Conservation (phyloP, 768 basidiomycete genomes). For the Mycena olivaceomarginata region DNA sequence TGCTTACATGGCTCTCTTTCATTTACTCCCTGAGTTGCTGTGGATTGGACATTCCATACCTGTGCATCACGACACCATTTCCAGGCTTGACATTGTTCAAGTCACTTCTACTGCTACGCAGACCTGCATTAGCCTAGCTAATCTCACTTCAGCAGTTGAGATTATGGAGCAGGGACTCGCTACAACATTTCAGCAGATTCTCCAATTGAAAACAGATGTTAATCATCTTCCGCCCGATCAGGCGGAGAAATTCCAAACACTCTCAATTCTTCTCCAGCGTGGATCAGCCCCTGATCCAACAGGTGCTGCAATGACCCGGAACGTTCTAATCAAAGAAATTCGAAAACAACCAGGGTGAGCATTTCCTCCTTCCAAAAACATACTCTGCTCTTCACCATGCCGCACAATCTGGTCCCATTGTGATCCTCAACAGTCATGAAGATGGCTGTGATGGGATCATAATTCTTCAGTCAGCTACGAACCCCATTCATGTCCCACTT, state of each 20-base stretch:
- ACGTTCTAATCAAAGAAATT: background rate
- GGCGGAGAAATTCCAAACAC: background rate
- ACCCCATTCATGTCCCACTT: background rate
- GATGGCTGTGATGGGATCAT: background rate
- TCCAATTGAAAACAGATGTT: background rate
- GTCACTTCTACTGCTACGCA: background rate
- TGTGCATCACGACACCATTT: background rate
- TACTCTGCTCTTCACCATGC: background rate
- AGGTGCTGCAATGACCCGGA: background rate
- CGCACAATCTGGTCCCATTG: background rate
- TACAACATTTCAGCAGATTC: background rate
- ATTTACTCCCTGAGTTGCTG: background rate
- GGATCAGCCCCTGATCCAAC: background rate
- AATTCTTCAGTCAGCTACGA: background rate
- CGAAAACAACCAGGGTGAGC: background rate
- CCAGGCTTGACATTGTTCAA: background rate
- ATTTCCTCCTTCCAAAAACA: background rate
- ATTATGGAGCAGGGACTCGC: background rate
- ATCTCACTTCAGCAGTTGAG: background rate
- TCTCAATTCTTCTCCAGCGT: background rate
- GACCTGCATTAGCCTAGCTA: background rate
- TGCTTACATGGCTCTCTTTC: background rate
- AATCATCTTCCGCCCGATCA: background rate
- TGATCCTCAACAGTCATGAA: background rate
- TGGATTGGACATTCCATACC: slow-evolving; percentile 1